Percentiles rank a stretch among this genome's conserved stretches.
Evolutionary conservation across 2,329 filamentous ascomycete species (phyloP).

Genomic region (Aspergillus niger): DNA sequence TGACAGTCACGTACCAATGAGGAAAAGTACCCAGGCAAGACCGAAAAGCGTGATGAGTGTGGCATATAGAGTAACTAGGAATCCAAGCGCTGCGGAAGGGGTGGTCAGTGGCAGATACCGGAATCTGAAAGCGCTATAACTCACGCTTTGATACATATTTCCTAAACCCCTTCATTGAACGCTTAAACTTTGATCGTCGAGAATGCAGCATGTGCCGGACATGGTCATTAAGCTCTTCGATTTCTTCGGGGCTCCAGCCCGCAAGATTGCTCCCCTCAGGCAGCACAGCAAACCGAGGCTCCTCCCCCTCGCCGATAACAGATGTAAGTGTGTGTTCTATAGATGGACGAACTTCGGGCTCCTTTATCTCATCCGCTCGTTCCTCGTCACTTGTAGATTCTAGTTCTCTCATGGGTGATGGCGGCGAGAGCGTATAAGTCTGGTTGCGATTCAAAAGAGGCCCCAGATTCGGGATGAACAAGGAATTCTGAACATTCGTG

Average conservation of each 20-base stretch:
- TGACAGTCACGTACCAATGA: slow-evolving; percentile 62
- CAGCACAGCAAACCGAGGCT: slow-evolving; percentile 75
- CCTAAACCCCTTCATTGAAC: slow-evolving; percentile 74
- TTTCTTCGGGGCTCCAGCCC: slow-evolving; percentile 74
- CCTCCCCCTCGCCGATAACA: slow-evolving; percentile 65
- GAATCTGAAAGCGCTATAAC: neutral
- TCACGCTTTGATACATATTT: slow-evolving; percentile 72
- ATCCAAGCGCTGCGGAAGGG: slow-evolving; percentile 63
- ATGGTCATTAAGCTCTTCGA: slow-evolving; percentile 77
- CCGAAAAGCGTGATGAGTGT: slow-evolving; percentile 81
- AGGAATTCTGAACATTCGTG: slow-evolving; percentile 86
- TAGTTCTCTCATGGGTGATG: slow-evolving; percentile 30
- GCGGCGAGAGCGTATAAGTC: slow-evolving; percentile 70
- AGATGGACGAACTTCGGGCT: slow-evolving; percentile 30
- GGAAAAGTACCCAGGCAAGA: slow-evolving; percentile 84
- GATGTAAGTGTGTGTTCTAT: slow-evolving; percentile 64
- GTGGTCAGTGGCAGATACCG: neutral
- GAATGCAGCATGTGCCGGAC: slow-evolving; percentile 88
- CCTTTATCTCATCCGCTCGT: slow-evolving; percentile 22
- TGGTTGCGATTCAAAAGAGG: slow-evolving; percentile 73
- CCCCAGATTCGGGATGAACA: slow-evolving; percentile 83
- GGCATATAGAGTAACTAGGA: slow-evolving; percentile 81
- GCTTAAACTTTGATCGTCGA: slow-evolving; percentile 74
- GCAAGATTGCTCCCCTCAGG: slow-evolving; percentile 72
- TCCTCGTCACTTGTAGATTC: slow-evolving; percentile 29